Evolutionary conservation across 2,329 filamentous ascomycete species (phyloP).

Genomic region (Dendrostoma leiphaemia): DNA sequence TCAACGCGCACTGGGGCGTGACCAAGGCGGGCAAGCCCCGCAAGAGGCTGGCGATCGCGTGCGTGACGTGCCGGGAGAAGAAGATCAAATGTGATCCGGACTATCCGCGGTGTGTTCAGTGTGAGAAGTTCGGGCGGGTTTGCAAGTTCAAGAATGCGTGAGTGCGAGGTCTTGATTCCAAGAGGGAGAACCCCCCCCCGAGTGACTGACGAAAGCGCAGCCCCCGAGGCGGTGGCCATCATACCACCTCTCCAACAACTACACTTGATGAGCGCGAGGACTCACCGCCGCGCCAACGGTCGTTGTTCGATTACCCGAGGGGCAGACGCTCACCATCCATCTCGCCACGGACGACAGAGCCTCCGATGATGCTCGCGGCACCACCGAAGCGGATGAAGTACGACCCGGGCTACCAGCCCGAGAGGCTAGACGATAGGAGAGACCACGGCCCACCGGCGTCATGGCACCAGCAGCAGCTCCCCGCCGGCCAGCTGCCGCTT

Average conservation of each 20-base stretch:
- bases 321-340: slow-evolving; percentile 45
- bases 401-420: slow-evolving; percentile 40
- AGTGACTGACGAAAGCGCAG: slow-evolving; percentile 35
- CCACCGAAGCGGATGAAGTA: slow-evolving; percentile 50
- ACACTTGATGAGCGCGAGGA: slow-evolving; percentile 51
- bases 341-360: slow-evolving; percentile 43
- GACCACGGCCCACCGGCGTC: slow-evolving; percentile 28
- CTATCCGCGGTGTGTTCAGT: slow-evolving; percentile 83
- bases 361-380: slow-evolving; percentile 27
- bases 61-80: slow-evolving; percentile 89
- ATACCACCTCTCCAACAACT: slow-evolving; percentile 55
- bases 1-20: slow-evolving; percentile 90
- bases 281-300: slow-evolving; percentile 28
- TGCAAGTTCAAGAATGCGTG: slow-evolving; percentile 87
- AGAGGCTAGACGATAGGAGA: slow-evolving; percentile 29
- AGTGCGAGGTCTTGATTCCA: too few species aligned
- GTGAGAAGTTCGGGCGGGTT: slow-evolving; percentile 82
- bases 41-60: slow-evolving; percentile 89
- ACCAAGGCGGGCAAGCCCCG: slow-evolving; percentile 93
- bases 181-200: too few species aligned
- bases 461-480: slow-evolving; percentile 30
- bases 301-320: slow-evolving; percentile 35
- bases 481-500: slow-evolving; percentile 39
- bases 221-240: slow-evolving; percentile 49
- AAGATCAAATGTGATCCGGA: slow-evolving; percentile 97